A percentile compares a stretch with the other conserved stretches of the same genome.
These are phyloP conservation scores for Hysterium pulicare DNA, from an alignment of 2,329 filamentous ascomycete genomes.

Conservation along the genomic window DNA sequence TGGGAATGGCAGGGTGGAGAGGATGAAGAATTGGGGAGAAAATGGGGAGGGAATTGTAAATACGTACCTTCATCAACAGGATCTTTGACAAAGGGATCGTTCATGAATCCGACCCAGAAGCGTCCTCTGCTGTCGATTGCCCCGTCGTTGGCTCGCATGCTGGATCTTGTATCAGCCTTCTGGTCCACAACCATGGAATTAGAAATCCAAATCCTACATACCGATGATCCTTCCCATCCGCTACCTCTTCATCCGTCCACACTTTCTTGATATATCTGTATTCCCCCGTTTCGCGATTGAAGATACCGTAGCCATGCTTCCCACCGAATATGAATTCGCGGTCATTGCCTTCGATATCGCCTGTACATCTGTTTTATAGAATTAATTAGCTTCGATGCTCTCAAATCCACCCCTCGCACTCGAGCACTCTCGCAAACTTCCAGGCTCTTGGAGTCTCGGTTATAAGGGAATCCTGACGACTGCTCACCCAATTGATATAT, in stretches of 20 bases:
- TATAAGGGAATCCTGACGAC: not conserved
- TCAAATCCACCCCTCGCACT: too few species aligned
- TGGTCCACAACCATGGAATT: too few species aligned
- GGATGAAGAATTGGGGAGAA: not conserved
- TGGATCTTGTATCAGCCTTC: constrained; percentile 1
- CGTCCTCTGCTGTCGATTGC: constrained; percentile 74
- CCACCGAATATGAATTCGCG: constrained; percentile 72
- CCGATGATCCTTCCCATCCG: constrained; percentile 45
- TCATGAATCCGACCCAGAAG: constrained; percentile 87
- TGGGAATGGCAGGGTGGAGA: too few species aligned
- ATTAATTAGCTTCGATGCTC: too few species aligned
- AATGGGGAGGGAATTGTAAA: not conserved
- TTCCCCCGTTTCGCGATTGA: constrained; percentile 61
- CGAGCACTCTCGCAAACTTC: too few species aligned
- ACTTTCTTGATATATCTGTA: constrained; percentile 56
- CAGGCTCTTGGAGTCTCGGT: too few species aligned
- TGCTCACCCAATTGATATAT: constrained; percentile 51
- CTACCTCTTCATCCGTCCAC: constrained; percentile 51
- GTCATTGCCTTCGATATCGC: constrained; percentile 68
- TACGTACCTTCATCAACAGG: constrained; percentile 37
- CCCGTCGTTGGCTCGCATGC: constrained; percentile 75
- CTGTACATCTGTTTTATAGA: constrained; percentile 48
- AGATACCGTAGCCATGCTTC: constrained; percentile 77
- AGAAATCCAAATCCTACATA: too few species aligned
- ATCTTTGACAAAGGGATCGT: constrained; percentile 66